Percentiles rank a stretch among this genome's conserved stretches.
Conservation (phyloP, 495 filamentous ascomycete genomes). For the Penicillium egyptiacum region DNA sequence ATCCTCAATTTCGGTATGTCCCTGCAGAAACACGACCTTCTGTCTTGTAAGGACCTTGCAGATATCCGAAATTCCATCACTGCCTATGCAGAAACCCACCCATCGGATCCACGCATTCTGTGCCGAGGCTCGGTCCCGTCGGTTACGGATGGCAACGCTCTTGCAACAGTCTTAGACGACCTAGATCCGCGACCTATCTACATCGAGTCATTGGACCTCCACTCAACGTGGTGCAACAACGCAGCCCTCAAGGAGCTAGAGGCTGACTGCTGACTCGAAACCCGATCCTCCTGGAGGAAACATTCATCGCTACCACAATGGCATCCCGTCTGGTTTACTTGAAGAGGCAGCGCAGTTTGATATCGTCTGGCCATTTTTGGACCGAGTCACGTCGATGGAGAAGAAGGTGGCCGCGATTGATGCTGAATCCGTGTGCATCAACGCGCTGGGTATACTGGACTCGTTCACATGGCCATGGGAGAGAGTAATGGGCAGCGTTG, state of each 20-base stretch:
- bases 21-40: slow-evolving; percentile 55
- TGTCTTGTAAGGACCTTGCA: slow-evolving; percentile 47
- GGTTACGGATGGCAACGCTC: slow-evolving; percentile 51
- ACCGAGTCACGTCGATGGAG: slow-evolving; percentile 47
- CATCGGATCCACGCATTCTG: slow-evolving; percentile 50
- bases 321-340: slow-evolving; percentile 52
- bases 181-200: slow-evolving; percentile 54
- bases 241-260: slow-evolving; percentile 53
- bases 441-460: slow-evolving; percentile 40
- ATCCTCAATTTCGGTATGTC: slow-evolving; percentile 59
- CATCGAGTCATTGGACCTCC: slow-evolving; percentile 62
- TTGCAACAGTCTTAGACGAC: slow-evolving; percentile 53
- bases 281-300: slow-evolving; percentile 54
- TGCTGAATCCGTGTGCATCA: slow-evolving; percentile 11
- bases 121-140: slow-evolving; percentile 61
- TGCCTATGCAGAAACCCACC: slow-evolving; percentile 45
- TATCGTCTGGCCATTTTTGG: slow-evolving; percentile 61
- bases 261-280: slow-evolving; percentile 45
- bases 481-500: slow-evolving; percentile 55
- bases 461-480: slow-evolving; percentile 64
- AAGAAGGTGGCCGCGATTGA: slow-evolving; percentile 49
- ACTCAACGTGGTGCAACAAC: slow-evolving; percentile 62
- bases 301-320: slow-evolving; percentile 51
- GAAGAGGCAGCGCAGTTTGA: slow-evolving; percentile 57
- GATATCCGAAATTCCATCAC: slow-evolving; percentile 53